A percentile compares a stretch with the other conserved stretches of the same genome.
Evolutionary conservation across 1,284 basidiomycete species (phyloP).

Genomic region (Pholiota adiposa): DNA sequence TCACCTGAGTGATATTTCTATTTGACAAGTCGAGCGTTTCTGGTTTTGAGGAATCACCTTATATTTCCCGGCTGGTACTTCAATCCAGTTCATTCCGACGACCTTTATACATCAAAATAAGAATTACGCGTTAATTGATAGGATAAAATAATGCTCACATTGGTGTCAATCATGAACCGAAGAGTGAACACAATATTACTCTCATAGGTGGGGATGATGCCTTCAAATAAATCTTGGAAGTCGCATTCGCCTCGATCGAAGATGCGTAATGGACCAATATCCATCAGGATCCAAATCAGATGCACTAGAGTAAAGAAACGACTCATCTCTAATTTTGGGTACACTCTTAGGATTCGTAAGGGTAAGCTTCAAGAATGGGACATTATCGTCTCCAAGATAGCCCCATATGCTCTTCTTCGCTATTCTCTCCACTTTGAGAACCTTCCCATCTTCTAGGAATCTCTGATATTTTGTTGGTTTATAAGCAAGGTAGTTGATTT

Average conservation of each 20-base stretch:
- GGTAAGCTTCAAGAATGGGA: constrained; percentile 85
- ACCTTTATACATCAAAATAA: constrained; percentile 61
- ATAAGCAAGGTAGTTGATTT: background rate
- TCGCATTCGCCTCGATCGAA: constrained; percentile 86
- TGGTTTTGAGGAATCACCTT: constrained; percentile 55
- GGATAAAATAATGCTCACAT: constrained; percentile 49
- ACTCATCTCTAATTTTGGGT: constrained; percentile 92
- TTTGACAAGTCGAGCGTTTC: constrained; percentile 83
- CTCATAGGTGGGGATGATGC: constrained; percentile 75
- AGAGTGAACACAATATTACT: constrained; percentile 90
- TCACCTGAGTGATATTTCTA: constrained; percentile 81
- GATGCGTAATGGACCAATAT: constrained; percentile 58
- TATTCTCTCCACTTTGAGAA: constrained; percentile 61
- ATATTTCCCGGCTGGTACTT: constrained; percentile 84
- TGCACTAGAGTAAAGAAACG: constrained; percentile 2
- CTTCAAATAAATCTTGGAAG: constrained; percentile 72
- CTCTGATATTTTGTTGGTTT: background rate
- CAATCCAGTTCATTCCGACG: constrained; percentile 98
- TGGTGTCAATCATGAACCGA: constrained; percentile 96
- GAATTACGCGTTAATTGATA: background rate
- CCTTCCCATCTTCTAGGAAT: constrained; percentile 23
- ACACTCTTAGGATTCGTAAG: constrained; percentile 73
- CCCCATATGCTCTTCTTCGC: constrained; percentile 83
- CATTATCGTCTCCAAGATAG: constrained; percentile 80
- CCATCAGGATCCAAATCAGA: constrained; percentile 23